A percentile compares a stretch with the other conserved stretches of the same genome.
Evolutionary conservation across 2,329 filamentous ascomycete species (phyloP).

Genomic region (Penicillium sp.): DNA sequence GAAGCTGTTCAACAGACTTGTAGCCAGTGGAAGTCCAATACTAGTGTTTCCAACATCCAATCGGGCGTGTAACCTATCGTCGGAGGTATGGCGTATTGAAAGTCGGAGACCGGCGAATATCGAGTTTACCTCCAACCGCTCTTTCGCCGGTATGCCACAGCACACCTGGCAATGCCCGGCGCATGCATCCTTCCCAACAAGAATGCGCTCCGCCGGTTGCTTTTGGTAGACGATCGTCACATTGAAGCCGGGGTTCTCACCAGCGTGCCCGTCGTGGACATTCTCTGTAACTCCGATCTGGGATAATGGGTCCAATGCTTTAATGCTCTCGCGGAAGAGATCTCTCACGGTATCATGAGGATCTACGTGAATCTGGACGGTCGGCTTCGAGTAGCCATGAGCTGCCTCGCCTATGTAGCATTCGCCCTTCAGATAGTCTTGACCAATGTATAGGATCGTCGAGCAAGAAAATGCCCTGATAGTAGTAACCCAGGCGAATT

Average conservation of each 20-base stretch:
- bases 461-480: constrained; percentile 11
- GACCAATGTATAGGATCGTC: constrained; percentile 11
- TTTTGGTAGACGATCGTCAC: constrained; percentile 10
- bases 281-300: neutral
- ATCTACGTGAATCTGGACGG: constrained; percentile 13
- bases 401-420: constrained; percentile 11
- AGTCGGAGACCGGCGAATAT: constrained; percentile 4
- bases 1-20: constrained; percentile 16
- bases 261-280: neutral
- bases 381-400: neutral
- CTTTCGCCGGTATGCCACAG: neutral
- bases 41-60: constrained; percentile 6
- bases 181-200: neutral
- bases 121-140: neutral
- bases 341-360: constrained; percentile 10
- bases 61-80: constrained; percentile 7
- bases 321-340: constrained; percentile 4
- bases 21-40: constrained; percentile 13
- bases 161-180: constrained; percentile 2
- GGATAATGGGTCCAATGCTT: neutral
- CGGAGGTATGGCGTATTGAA: constrained; percentile 7
- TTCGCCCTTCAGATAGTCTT: constrained; percentile 10
- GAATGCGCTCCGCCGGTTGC: neutral
- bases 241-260: neutral
- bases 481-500: constrained; percentile 14